These are phyloP conservation scores for Penicillium sp. DNA, from an alignment of 2,329 filamentous ascomycete species.

Conservation along the genomic window DNA sequence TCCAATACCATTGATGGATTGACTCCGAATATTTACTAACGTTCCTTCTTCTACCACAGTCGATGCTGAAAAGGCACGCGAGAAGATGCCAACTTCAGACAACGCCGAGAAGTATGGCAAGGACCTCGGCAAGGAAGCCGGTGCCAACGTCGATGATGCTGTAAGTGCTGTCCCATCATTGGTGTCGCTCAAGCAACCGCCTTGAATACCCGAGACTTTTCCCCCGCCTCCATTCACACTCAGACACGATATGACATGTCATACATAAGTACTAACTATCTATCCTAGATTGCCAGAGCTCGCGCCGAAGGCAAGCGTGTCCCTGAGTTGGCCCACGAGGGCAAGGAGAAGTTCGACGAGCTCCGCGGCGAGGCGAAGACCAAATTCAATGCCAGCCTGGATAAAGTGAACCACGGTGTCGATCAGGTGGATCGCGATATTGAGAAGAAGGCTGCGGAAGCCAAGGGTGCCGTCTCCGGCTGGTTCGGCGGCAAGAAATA, in stretches of 20 bases:
- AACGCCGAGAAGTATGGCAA: slow-evolving; percentile 65
- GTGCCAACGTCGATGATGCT: slow-evolving; percentile 65
- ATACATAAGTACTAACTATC: not conserved
- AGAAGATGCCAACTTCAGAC: slow-evolving; percentile 63
- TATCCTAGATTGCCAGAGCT: slow-evolving; percentile 58
- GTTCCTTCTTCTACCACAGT: slow-evolving; percentile 50
- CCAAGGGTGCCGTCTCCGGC: slow-evolving; percentile 77
- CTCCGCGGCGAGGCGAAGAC: slow-evolving; percentile 62
- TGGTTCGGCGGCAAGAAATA: slow-evolving; percentile 71
- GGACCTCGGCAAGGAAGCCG: slow-evolving; percentile 60
- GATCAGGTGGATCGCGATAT: slow-evolving; percentile 82
- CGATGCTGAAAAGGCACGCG: slow-evolving; percentile 69
- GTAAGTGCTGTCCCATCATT: slow-evolving; percentile 52
- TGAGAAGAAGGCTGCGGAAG: slow-evolving; percentile 73
- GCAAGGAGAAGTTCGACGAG: slow-evolving; percentile 57
- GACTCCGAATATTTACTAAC: not conserved
- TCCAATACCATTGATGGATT: not conserved
- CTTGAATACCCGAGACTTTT: not conserved
- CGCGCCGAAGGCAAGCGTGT: slow-evolving; percentile 61
- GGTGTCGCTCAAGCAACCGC: not conserved
- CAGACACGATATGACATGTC: slow-evolving; percentile 4
- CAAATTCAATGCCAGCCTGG: slow-evolving; percentile 44
- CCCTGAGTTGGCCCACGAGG: slow-evolving; percentile 61
- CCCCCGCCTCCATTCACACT: not conserved
- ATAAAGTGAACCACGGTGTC: slow-evolving; percentile 54